These are phyloP conservation scores for Stereocaulon alpinum DNA, from an alignment of 495 filamentous ascomycete genomes.

Conservation along the genomic window DNA sequence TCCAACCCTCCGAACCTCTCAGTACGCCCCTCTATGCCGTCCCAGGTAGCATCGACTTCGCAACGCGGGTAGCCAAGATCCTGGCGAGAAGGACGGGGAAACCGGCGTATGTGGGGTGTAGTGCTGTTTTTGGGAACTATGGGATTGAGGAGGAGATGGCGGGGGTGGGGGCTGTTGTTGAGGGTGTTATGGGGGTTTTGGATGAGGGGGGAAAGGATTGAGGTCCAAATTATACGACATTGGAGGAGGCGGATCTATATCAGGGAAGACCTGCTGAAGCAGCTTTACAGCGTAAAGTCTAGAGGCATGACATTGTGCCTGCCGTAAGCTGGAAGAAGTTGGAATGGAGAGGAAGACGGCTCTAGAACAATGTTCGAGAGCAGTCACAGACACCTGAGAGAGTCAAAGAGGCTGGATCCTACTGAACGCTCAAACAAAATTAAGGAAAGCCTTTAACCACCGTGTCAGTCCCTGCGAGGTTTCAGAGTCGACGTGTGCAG, in stretches of 20 bases:
- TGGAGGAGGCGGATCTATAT: too few species aligned
- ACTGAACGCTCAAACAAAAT: too few species aligned
- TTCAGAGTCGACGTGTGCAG: too few species aligned
- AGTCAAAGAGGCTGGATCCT: not conserved
- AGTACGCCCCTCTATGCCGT: conserved; percentile 71
- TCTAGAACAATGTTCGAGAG: not conserved
- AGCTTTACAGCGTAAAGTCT: too few species aligned
- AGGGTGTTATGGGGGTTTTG: conserved; percentile 53
- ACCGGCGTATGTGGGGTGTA: conserved; percentile 79
- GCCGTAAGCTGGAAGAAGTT: not conserved
- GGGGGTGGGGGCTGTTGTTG: conserved; percentile 61
- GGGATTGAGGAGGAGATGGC: conserved; percentile 93
- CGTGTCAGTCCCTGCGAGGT: too few species aligned
- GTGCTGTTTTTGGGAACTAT: conserved; percentile 53
- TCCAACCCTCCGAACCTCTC: conserved; percentile 49
- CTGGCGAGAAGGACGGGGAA: conserved; percentile 56
- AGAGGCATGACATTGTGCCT: too few species aligned
- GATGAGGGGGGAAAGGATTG: conserved; percentile 19
- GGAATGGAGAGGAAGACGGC: not conserved
- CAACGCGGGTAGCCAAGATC: conserved; percentile 73
- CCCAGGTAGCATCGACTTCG: conserved; percentile 70
- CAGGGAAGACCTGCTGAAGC: too few species aligned
- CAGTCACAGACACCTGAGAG: not conserved
- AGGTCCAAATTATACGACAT: not conserved
- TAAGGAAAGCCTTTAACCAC: not conserved